Base-by-base conservation (phyloP, 352 stramenopile species). In the Globisporangium cylindrosporum region DNA sequence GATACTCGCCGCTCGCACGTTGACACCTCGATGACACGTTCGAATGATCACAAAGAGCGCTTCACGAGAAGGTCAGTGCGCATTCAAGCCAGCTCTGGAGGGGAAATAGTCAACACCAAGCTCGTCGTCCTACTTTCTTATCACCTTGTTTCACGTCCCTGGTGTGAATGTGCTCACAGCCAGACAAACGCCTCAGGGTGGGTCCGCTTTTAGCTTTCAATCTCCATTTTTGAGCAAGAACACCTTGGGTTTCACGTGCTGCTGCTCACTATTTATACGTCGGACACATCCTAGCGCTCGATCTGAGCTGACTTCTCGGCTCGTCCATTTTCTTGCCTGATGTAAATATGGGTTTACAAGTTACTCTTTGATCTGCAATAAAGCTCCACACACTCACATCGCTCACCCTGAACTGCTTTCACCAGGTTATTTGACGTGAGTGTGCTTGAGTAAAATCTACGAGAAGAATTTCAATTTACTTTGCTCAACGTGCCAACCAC, bases 111-210 rank as follows among this genome's bases (percentile, higher is more conserved):
- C 22, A 62, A 15, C 56, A 12, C 5, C 43, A 18, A 51, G 32
- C 56, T 62, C 56, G 12, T 32, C 56, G 56, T 62, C 56, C 27
- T 62, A 27, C 20, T 41, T 36, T 49, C 56, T 62, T 49, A 62
- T 62, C 56, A 10, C 29, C 29, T 34, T 32, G 25, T 22, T 8
- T 7, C 15, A n/a, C 4, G 12, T 7, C 41, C 4, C 14, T 22
- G 4, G 41, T 49, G 41, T 4, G 41, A 49, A 15, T 51, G 38
- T 46, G 38, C 18, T 24, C 18, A 22, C 43, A 51, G 43, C 18
- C 43, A 24, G 7, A 12, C 43, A 51, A 51, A 24, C 18, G 15
- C 18, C 41, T n/a, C 43, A 22, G 18, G 43, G 18, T 51, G 18
- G 43, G 0, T 12, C 43, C 18, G 18, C 10, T 51, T 51, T 51